These are phyloP conservation scores for Trypanosoma theileri DNA, from an alignment of 208 protist species.

Conservation along the genomic window DNA sequence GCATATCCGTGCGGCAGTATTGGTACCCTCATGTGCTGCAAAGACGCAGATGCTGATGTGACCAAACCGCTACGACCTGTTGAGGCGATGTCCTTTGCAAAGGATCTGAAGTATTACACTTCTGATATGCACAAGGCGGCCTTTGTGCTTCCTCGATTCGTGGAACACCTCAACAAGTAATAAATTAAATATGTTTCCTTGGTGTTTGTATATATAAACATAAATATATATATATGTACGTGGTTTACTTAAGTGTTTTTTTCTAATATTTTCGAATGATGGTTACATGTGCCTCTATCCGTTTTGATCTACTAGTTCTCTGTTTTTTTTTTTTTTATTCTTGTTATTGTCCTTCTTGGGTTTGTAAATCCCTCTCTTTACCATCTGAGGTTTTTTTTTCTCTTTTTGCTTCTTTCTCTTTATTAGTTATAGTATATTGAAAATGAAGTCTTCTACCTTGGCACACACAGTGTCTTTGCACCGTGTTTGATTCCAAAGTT, in stretches of 20 bases:
- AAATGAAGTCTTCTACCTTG: slow-evolving; percentile 8
- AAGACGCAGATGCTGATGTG: slow-evolving; percentile 57
- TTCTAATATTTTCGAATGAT: not conserved
- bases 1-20: slow-evolving; percentile 94
- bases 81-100: slow-evolving; percentile 62
- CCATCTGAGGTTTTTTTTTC: slow-evolving; percentile 22
- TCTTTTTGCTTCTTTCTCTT: not conserved
- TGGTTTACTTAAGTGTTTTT: not conserved
- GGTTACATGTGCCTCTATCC: not conserved
- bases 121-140: slow-evolving; percentile 77
- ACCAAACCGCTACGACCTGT: slow-evolving; percentile 63
- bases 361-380: slow-evolving; percentile 14
- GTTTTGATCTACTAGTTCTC: no score
- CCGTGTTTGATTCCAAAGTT: not conserved
- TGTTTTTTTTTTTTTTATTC: slow-evolving; percentile 24
- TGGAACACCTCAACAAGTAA: slow-evolving; percentile 63
- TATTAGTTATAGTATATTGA: not conserved
- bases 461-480: slow-evolving; percentile 26
- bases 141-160: slow-evolving; percentile 84
- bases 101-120: slow-evolving; percentile 87
- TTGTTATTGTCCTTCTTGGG: slow-evolving; percentile 4
- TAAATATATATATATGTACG: slow-evolving; percentile 28
- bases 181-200: slow-evolving; percentile 16
- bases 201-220: slow-evolving; percentile 11
- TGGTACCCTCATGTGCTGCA: slow-evolving; percentile 84